Conservation (phyloP, 352 stramenopile species). For the Thalassiosira oceanica region DNA sequence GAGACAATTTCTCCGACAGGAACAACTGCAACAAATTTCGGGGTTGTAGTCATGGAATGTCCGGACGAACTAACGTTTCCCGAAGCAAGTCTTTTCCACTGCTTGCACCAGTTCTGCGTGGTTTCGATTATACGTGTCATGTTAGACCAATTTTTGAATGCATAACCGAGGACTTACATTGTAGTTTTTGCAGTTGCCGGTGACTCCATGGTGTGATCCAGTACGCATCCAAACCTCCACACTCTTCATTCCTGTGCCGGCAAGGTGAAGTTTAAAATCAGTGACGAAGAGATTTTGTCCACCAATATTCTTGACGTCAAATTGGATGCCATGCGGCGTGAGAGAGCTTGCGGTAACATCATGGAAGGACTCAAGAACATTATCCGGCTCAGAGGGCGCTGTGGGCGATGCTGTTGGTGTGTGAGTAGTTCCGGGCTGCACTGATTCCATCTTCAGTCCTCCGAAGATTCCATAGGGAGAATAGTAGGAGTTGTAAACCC, state of each 20-base stretch:
- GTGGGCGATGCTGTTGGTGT: background rate
- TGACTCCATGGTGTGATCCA: conserved; percentile 1
- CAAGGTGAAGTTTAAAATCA: background rate
- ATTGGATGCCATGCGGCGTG: too few species aligned
- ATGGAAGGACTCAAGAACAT: too few species aligned
- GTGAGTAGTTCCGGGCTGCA: background rate
- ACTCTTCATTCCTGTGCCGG: background rate
- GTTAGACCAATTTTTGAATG: too few species aligned
- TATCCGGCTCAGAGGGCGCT: too few species aligned
- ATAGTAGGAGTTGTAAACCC: background rate
- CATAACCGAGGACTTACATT: too few species aligned
- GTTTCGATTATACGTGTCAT: too few species aligned
- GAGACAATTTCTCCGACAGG: background rate
- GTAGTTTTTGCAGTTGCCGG: too few species aligned
- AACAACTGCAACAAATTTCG: background rate
- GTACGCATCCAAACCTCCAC: conserved; percentile 18
- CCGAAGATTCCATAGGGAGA: conserved; percentile 1
- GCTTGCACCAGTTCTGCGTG: conserved; percentile 11
- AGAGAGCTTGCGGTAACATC: too few species aligned
- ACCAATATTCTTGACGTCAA: conserved; percentile 12
- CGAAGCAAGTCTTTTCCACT: too few species aligned
- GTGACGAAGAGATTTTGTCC: conserved; percentile 6
- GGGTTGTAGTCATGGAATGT: conserved; percentile 2
- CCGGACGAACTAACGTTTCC: too few species aligned
- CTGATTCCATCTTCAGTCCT: conserved; percentile 1